Evolutionary conservation across 2,329 filamentous ascomycete species (phyloP).

Genomic region (Moelleriella libera): DNA sequence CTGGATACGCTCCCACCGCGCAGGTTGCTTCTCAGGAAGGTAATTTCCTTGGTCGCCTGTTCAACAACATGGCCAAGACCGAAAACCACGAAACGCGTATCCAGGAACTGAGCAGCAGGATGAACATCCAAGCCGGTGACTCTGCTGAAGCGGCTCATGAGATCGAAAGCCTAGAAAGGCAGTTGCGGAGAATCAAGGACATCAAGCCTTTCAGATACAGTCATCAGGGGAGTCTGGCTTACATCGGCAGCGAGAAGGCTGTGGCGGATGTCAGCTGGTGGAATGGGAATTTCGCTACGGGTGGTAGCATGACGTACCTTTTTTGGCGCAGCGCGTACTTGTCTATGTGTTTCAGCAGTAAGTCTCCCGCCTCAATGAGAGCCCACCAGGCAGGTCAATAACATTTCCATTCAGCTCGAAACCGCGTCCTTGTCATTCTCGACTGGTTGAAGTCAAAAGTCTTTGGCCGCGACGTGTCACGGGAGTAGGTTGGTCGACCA

Average conservation of each 20-base stretch:
- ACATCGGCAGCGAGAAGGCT: slow-evolving; percentile 96
- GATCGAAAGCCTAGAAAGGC: slow-evolving; percentile 77
- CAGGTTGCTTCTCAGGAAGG: slow-evolving; percentile 96
- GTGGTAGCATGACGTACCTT: slow-evolving; percentile 87
- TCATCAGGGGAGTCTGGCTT: slow-evolving; percentile 90
- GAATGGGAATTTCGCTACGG: slow-evolving; percentile 89
- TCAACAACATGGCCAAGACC: slow-evolving; percentile 98
- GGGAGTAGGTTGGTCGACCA: slow-evolving; percentile 43
- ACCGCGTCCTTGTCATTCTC: slow-evolving; percentile 80
- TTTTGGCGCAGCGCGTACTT: slow-evolving; percentile 98
- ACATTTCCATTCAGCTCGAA: slow-evolving; percentile 49
- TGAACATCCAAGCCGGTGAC: slow-evolving; percentile 48
- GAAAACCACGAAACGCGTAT: slow-evolving; percentile 69
- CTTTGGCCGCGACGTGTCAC: slow-evolving; percentile 88
- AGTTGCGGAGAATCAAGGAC: slow-evolving; percentile 80
- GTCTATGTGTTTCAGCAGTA: slow-evolving; percentile 99
- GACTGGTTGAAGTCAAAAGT: slow-evolving; percentile 97
- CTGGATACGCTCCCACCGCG: slow-evolving; percentile 93
- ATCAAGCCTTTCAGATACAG: slow-evolving; percentile 98
- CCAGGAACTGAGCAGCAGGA: slow-evolving; percentile 46
- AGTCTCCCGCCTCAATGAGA: slow-evolving; percentile 26
- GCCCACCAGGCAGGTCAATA: too few relatives aligned
- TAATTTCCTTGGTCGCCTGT: slow-evolving; percentile 82
- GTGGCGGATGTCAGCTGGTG: slow-evolving; percentile 96
- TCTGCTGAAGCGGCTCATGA: slow-evolving; percentile 55